phyloP scores from a whole-genome alignment of 352 stramenopile species.

The Globisporangium iwayamae region DNA sequence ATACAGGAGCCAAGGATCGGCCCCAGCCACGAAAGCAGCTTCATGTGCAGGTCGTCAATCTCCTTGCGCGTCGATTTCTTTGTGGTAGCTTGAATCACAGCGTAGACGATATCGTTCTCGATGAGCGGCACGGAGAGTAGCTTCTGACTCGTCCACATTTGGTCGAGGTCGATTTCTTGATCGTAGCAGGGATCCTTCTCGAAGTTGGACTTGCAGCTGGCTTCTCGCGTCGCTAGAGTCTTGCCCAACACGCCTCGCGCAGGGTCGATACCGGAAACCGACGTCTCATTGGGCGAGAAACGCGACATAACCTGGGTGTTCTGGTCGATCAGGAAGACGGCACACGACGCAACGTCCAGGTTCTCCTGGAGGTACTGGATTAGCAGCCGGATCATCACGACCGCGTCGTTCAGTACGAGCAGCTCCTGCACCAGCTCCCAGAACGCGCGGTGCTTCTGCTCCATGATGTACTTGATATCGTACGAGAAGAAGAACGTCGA shows the following conservation, averaged over 20 bases:
- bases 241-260: slow-evolving; percentile 53
- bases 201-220: slow-evolving; percentile 45
- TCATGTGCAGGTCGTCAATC: slow-evolving; percentile 67
- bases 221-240: slow-evolving; percentile 28
- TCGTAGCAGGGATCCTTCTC: slow-evolving; percentile 46
- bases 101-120: slow-evolving; percentile 75
- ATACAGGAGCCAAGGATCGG: slow-evolving; percentile 81
- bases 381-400: slow-evolving; percentile 69
- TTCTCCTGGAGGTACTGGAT: slow-evolving; percentile 63
- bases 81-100: slow-evolving; percentile 67
- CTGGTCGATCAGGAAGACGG: slow-evolving; percentile 74
- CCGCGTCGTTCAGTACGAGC: slow-evolving; percentile 64
- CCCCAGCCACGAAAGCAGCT: slow-evolving; percentile 73
- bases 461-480: slow-evolving; percentile 37
- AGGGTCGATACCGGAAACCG: slow-evolving; percentile 47
- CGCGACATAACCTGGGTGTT: slow-evolving; percentile 76
- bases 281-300: slow-evolving; percentile 44
- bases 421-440: slow-evolving; percentile 75
- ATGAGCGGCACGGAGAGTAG: slow-evolving; percentile 69
- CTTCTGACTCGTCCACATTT: slow-evolving; percentile 55
- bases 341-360: slow-evolving; percentile 42
- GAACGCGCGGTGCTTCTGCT: slow-evolving; percentile 72
- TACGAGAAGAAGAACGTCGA: slow-evolving; percentile 18
- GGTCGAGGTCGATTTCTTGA: slow-evolving; percentile 58
- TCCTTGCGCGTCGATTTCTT: slow-evolving; percentile 27